phyloP scores from a whole-genome alignment of 2,329 filamentous ascomycete species.

The Helotiales sp. region DNA sequence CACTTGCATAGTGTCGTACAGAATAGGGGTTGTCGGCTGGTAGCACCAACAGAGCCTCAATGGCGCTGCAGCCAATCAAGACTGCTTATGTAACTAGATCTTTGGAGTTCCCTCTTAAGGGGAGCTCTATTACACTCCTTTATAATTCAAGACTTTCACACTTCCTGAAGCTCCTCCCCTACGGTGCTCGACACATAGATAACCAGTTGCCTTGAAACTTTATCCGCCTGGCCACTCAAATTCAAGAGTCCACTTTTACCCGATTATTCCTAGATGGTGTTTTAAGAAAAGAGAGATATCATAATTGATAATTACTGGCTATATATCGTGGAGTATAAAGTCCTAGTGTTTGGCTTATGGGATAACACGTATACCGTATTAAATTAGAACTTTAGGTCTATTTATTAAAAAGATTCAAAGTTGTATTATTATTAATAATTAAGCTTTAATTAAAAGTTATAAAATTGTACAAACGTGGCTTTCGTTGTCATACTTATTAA shows the following conservation, averaged over 20 bases:
- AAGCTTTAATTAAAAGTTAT: constrained; percentile 31
- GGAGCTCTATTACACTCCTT: too few species aligned
- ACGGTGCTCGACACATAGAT: too few species aligned
- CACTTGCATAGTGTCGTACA: too few species aligned
- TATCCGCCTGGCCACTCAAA: constrained; percentile 20
- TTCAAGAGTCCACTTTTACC: constrained; percentile 12
- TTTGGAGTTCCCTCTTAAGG: too few species aligned
- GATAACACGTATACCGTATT: constrained; percentile 28
- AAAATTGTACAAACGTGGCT: constrained; percentile 32
- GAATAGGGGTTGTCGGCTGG: too few species aligned
- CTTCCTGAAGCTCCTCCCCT: too few species aligned
- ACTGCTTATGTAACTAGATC: too few species aligned
- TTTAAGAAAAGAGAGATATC: constrained; percentile 40
- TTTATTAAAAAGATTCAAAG: constrained; percentile 41
- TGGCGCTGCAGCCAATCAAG: too few species aligned
- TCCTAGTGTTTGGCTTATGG: constrained; percentile 31
- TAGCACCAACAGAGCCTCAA: too few species aligned
- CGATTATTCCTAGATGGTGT: constrained; percentile 20
- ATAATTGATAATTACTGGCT: constrained; percentile 32
- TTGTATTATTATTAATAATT: constrained; percentile 18
- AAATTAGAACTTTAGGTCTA: constrained; percentile 39
- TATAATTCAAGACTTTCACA: too few species aligned
- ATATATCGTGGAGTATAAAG: constrained; percentile 37
- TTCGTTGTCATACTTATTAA: constrained; percentile 41
- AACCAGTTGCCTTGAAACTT: constrained; percentile 29